Evolutionary conservation across 805 yeast species (phyloP), one percentile per base, ranked within the genome.

Genomic region (Lipomyces sp.): DNA sequence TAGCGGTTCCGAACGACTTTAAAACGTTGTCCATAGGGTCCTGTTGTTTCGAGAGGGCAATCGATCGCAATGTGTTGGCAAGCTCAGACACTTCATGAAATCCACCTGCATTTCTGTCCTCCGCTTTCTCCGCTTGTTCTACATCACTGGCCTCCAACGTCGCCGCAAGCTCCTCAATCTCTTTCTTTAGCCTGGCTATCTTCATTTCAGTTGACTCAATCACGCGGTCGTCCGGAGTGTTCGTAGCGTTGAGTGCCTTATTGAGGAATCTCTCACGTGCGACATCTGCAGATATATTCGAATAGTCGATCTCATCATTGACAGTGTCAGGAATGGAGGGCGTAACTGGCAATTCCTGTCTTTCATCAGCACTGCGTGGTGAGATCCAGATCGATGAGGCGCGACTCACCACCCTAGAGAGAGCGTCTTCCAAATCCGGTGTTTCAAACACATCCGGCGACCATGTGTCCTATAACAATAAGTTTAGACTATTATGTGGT

Each of bases 391-490:
- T 42, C 13, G 30, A 18, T 13, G 29, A n/a, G 6, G 11, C 34
- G 15, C 7, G 7, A 32, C 54, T n/a, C 4, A 51, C 54, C 34
- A 51, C 34, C 1, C 54, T 55, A 15, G 59, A 54, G 32, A 24
- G 24, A n/a, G 64, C 13, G 4, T 53, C 64, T 30, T 34, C 66
- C 7, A 39, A 53, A 54, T 63, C 68, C 5, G 69, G 63, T 7
- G 71, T 66, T 63, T 68, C 71, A 33, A 58, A 68, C 24, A 68
- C 66, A 24, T 65, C 69, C 5, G 66, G 71, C 29, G 71, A 68
- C 64, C 63, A 66, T n/a, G 70, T 62, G 57, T 68, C 71, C 71
- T 68, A 32, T 15, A 18, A 37, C 35, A 33, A n/a, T 29, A 3
- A 4, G 33, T 60, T 37, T 11, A 60, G 53, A 13, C 7, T 53